Percentiles rank a stretch among this genome's conserved stretches.
Conservation (phyloP, 208 protist species). For the Vickermania ingenoplastis region DNA sequence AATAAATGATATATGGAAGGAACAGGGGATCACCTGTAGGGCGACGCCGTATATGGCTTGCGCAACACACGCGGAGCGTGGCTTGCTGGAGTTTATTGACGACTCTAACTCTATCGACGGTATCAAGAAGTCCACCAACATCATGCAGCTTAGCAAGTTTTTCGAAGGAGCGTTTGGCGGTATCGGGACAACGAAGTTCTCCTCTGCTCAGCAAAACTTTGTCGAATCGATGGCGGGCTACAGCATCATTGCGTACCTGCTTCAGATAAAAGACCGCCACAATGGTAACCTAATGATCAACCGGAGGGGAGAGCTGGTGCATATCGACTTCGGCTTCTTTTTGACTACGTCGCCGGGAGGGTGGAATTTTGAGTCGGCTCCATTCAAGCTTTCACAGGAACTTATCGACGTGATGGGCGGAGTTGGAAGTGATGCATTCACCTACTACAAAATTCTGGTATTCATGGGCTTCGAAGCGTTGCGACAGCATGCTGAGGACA, state of each 20-base stretch:
- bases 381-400: conserved; percentile 91
- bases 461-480: conserved; percentile 73
- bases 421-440: conserved; percentile 48
- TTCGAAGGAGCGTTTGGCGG: conserved; percentile 68
- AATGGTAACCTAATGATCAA: conserved; percentile 94
- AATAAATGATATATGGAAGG: conserved; percentile 80
- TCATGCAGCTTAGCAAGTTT: conserved; percentile 67
- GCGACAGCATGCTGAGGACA: conserved; percentile 64
- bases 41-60: conserved; percentile 77
- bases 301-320: conserved; percentile 85
- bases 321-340: conserved; percentile 98
- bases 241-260: conserved; percentile 90
- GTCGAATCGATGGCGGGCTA: conserved; percentile 92
- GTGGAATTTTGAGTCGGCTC: conserved; percentile 90
- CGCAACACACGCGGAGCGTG: conserved; percentile 64
- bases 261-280: conserved; percentile 93
- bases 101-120: conserved; percentile 83
- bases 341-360: conserved; percentile 93
- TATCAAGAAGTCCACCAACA: conserved; percentile 78
- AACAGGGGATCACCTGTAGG: conserved; percentile 69
- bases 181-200: conserved; percentile 41
- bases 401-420: conserved; percentile 90
- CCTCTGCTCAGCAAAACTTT: conserved; percentile 84
- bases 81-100: conserved; percentile 83
- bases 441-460: conserved; percentile 86